A percentile compares a stretch with the other conserved stretches of the same genome.
Conservation (phyloP, 2,329 filamentous ascomycete genomes). For the Penicillium sp. region DNA sequence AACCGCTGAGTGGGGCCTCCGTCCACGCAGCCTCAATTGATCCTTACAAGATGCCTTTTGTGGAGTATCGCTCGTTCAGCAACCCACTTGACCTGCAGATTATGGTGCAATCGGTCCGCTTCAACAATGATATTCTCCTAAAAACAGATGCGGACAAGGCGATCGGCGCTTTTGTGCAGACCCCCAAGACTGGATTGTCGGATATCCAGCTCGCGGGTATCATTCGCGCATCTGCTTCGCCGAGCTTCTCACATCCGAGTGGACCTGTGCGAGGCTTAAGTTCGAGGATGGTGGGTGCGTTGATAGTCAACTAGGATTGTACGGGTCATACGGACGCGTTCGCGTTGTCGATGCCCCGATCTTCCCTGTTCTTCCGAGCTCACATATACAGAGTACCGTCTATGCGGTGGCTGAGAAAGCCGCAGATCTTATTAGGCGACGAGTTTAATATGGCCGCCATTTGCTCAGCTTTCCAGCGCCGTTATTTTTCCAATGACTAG, state of each 20-base stretch:
- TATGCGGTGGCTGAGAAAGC: conserved; percentile 16
- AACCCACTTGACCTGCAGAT: conserved; percentile 7
- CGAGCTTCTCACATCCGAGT: conserved; percentile 11
- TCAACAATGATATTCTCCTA: conserved; percentile 4
- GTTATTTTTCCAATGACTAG: no score
- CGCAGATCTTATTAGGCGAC: background rate
- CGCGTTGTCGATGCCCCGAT: conserved; percentile 9
- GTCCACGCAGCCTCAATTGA: conserved; percentile 2
- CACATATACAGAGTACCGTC: conserved; percentile 9
- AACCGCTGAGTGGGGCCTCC: conserved; percentile 3
- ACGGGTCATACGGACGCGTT: conserved; percentile 1
- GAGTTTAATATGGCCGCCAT: background rate
- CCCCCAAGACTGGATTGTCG: conserved; percentile 1
- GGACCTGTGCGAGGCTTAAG: conserved; percentile 9
- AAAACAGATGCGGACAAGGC: conserved; percentile 2
- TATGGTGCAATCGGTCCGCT: conserved; percentile 2
- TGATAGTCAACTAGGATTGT: conserved; percentile 3
- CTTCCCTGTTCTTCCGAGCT: conserved; percentile 6
- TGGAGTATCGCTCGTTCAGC: conserved; percentile 10
- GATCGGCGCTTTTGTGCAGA: background rate
- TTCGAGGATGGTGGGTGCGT: conserved; percentile 10
- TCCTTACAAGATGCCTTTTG: background rate
- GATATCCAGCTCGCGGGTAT: background rate
- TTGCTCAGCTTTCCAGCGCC: no score
- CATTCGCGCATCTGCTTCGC: background rate